A percentile compares a stretch with the other conserved stretches of the same genome.
Evolutionary conservation across 2,329 filamentous ascomycete species (phyloP).

Genomic region (Lasiodiplodia sp.): DNA sequence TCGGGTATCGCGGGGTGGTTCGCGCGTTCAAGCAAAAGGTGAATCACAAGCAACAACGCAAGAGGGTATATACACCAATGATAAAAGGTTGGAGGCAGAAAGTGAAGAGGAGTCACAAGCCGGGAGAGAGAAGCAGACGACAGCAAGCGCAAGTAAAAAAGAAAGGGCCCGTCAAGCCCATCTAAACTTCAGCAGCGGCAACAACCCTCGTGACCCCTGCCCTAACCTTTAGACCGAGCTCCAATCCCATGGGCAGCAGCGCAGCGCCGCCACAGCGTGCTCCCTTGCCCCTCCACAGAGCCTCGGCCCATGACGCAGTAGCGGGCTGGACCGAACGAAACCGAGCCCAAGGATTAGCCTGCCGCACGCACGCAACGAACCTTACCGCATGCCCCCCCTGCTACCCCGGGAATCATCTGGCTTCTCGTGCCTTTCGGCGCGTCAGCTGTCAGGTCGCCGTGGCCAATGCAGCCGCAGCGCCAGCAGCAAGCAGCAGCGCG

Average conservation of each 20-base stretch:
- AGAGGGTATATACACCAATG: background rate
- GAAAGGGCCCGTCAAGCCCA: background rate
- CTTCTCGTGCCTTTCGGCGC: background rate
- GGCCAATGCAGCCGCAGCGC: background rate
- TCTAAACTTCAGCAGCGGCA: conserved; percentile 1
- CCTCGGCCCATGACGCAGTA: conserved; percentile 29
- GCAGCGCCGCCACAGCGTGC: background rate
- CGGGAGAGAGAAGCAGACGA: background rate
- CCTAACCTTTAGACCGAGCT: conserved; percentile 28
- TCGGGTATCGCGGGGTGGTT: background rate
- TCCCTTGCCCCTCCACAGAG: conserved; percentile 25
- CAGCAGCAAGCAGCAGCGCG: background rate
- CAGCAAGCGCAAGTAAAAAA: background rate
- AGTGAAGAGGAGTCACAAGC: conserved; percentile 14
- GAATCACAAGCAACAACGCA: background rate
- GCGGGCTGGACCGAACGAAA: conserved; percentile 28
- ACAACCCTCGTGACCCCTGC: conserved; percentile 12
- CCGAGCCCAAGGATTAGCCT: conserved; percentile 21
- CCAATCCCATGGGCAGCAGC: conserved; percentile 22
- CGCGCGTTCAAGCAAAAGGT: background rate
- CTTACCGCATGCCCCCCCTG: background rate
- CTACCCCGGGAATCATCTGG: conserved; percentile 3
- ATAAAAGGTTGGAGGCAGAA: background rate
- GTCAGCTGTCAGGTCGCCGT: background rate
- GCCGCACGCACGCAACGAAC: background rate